A percentile compares a stretch with the other conserved stretches of the same genome.
phyloP scores from a whole-genome alignment of 352 stramenopile genomes.

The Globisporangium nodosum region DNA sequence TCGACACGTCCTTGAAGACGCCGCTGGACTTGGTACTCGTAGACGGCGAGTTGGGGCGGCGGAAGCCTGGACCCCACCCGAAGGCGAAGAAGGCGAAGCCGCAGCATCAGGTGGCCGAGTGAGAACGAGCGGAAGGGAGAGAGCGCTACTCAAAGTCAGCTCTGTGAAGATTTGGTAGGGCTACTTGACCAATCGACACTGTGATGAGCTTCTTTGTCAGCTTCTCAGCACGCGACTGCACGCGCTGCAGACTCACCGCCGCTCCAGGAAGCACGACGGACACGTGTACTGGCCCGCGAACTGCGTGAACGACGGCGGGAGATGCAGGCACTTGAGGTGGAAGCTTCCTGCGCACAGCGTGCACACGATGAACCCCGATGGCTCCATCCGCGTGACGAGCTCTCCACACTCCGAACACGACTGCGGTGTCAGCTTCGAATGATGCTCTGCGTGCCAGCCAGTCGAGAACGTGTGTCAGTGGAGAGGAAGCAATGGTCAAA shows the following conservation, averaged over 20 bases:
- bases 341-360: slow-evolving; percentile 36
- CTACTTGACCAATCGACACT: background rate
- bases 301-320: slow-evolving; percentile 53
- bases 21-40: slow-evolving; percentile 60
- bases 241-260: slow-evolving; percentile 2
- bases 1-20: slow-evolving; percentile 49
- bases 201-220: background rate
- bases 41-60: slow-evolving; percentile 38
- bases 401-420: slow-evolving; percentile 33
- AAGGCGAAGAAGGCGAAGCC: slow-evolving; percentile 31
- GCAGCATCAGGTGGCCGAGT: background rate
- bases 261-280: slow-evolving; percentile 55
- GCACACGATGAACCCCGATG: slow-evolving; percentile 37
- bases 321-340: slow-evolving; percentile 47
- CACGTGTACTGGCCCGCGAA: slow-evolving; percentile 57
- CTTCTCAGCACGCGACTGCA: no score
- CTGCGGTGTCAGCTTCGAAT: background rate
- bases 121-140: no score
- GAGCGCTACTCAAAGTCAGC: no score
- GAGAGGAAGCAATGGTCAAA: no score
- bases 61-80: slow-evolving; percentile 54
- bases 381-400: slow-evolving; percentile 26
- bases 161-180: background rate
- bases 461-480: background rate
- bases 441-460: slow-evolving; percentile 1